phyloP scores from a whole-genome alignment of 2,329 filamentous ascomycete genomes.

The Calonectria henricotiae region DNA sequence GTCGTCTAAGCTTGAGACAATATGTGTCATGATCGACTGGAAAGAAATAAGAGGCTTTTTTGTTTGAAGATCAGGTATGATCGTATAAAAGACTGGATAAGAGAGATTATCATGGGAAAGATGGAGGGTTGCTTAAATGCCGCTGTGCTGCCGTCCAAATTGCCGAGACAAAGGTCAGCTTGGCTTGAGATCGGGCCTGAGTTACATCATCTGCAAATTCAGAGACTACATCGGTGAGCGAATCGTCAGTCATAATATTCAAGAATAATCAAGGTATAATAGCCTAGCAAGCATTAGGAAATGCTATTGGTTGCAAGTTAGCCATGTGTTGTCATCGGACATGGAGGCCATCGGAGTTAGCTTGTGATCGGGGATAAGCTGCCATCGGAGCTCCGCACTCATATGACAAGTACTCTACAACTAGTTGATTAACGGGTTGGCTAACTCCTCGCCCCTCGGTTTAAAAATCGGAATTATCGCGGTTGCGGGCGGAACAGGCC shows the following conservation, averaged over 20 bases:
- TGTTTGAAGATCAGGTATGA: no score
- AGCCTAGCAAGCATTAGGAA: background rate
- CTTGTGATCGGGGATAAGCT: slow-evolving; percentile 1
- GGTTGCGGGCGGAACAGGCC: slow-evolving; percentile 45
- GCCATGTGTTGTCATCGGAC: background rate
- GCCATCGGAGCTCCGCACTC: background rate
- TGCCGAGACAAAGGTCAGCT: no score
- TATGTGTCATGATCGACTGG: background rate
- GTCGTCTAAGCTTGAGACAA: background rate
- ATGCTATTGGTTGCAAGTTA: background rate
- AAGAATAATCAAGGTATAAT: background rate
- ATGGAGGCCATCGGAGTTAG: slow-evolving; percentile 5
- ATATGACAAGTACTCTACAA: background rate
- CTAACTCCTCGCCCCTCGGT: background rate
- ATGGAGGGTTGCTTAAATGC: no score
- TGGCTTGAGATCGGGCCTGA: background rate
- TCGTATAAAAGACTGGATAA: no score
- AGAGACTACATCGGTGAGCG: no score
- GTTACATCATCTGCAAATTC: no score
- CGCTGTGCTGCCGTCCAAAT: no score
- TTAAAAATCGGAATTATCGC: slow-evolving; percentile 41
- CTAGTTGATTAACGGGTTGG: background rate
- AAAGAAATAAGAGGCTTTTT: background rate
- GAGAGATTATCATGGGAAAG: no score
- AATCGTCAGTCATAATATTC: no score